phyloP scores from a whole-genome alignment of 768 basidiomycete genomes.

The Suillus decipiens region DNA sequence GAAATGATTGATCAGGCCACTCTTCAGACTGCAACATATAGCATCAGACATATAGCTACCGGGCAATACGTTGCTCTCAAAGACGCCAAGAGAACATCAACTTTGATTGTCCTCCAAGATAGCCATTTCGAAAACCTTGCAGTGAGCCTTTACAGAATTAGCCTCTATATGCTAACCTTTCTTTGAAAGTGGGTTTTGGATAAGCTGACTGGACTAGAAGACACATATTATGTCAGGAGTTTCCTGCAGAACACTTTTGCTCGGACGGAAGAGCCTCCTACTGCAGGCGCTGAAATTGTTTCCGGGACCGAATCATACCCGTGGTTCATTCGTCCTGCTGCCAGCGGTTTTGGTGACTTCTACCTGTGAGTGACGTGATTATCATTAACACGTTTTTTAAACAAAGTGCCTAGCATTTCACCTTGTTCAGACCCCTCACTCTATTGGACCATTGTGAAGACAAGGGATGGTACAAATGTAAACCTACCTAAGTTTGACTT shows the following conservation, averaged over 20 bases:
- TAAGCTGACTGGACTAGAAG: not conserved
- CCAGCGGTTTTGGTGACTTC: slow-evolving; percentile 2
- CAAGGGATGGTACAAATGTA: slow-evolving; percentile 1
- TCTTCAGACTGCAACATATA: slow-evolving; percentile 7
- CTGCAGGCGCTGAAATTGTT: not conserved
- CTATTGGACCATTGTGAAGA: slow-evolving; percentile 7
- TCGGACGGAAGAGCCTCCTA: not conserved
- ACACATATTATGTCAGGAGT: slow-evolving; percentile 2
- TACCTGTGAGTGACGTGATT: not conserved
- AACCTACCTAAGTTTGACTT: not conserved
- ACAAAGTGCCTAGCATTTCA: not conserved
- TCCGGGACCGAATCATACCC: slow-evolving; percentile 5
- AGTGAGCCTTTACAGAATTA: not conserved
- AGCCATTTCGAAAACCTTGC: slow-evolving; percentile 6
- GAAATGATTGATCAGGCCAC: slow-evolving; percentile 2
- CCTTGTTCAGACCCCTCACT: not conserved
- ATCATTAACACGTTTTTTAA: not conserved
- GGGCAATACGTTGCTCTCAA: slow-evolving; percentile 6
- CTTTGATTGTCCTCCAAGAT: not conserved
- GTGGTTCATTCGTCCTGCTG: slow-evolving; percentile 8
- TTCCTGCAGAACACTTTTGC: slow-evolving; percentile 6
- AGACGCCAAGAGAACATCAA: not conserved
- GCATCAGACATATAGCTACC: slow-evolving; percentile 1
- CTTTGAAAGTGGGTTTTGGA: slow-evolving; percentile 5
- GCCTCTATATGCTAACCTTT: not conserved